phyloP scores from a whole-genome alignment of 2,329 filamentous ascomycete genomes.

The Cyphellophora attinorum region DNA sequence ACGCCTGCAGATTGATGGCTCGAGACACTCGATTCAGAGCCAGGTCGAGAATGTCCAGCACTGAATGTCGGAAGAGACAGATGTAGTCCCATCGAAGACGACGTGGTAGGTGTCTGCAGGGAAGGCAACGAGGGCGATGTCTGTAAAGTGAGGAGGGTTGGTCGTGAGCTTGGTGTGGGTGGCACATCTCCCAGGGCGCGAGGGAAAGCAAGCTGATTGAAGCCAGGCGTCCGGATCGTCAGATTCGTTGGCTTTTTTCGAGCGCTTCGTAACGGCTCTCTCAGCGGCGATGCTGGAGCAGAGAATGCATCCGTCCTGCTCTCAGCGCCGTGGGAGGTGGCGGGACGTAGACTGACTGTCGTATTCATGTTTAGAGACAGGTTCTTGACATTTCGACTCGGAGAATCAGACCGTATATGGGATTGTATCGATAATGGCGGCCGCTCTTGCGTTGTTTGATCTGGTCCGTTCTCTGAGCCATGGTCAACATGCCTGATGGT shows the following conservation, averaged over 20 bases:
- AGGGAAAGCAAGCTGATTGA: conserved; percentile 37
- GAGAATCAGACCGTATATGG: neutral
- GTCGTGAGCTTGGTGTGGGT: conserved; percentile 45
- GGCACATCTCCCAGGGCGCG: conserved; percentile 43
- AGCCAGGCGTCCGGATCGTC: conserved; percentile 47
- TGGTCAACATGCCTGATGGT: neutral
- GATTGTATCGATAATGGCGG: neutral
- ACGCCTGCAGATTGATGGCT: conserved; percentile 15
- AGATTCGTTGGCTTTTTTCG: conserved; percentile 50
- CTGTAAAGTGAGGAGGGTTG: conserved; percentile 51
- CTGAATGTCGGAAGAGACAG: conserved; percentile 18
- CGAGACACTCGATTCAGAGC: conserved; percentile 16
- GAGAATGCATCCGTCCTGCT: conserved; percentile 31
- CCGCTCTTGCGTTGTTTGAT: conserved; percentile 16
- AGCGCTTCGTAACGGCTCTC: conserved; percentile 44
- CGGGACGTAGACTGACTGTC: conserved; percentile 34
- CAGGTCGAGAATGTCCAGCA: conserved; percentile 9
- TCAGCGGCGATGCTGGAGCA: conserved; percentile 47
- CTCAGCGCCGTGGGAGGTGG: conserved; percentile 40
- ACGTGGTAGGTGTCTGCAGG: conserved; percentile 41
- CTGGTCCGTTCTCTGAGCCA: conserved; percentile 19
- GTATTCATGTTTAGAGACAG: conserved; percentile 51
- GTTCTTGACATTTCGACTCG: conserved; percentile 49
- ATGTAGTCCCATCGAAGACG: conserved; percentile 40
- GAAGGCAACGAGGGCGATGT: conserved; percentile 51